Percentiles rank a stretch among this genome's conserved stretches.
Evolutionary conservation across 345 rosid genomes (phyloP).

Genomic region (Tarenaya hassleriana): DNA sequence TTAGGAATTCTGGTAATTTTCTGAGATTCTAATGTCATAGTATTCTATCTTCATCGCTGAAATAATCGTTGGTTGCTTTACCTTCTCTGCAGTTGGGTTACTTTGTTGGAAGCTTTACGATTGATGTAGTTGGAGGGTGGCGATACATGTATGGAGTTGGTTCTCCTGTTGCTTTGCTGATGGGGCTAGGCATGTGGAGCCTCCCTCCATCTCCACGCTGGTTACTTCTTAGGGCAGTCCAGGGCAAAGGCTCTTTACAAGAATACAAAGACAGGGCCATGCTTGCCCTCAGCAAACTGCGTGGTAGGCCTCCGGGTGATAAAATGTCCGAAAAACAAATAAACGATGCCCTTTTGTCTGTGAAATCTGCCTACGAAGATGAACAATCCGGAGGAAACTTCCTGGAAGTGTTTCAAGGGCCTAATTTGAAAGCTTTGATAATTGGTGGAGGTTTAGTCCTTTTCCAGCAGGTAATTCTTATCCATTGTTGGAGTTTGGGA

Average conservation of each 20-base stretch:
- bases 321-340: slow-evolving; percentile 62
- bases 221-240: slow-evolving; percentile 86
- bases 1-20: slow-evolving; percentile 81
- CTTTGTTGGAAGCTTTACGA: slow-evolving; percentile 79
- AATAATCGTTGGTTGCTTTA: neutral
- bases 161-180: slow-evolving; percentile 55
- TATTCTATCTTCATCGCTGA: neutral
- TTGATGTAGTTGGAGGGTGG: slow-evolving; percentile 86
- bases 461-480: slow-evolving; percentile 75
- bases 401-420: slow-evolving; percentile 83
- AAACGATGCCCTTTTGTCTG: slow-evolving; percentile 55
- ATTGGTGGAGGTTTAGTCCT: slow-evolving; percentile 95
- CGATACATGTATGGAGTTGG: slow-evolving; percentile 85
- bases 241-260: slow-evolving; percentile 69
- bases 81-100: slow-evolving; percentile 59
- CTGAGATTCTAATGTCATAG: neutral
- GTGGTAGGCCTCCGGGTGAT: slow-evolving; percentile 75
- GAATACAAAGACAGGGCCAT: slow-evolving; percentile 77
- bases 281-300: slow-evolving; percentile 63
- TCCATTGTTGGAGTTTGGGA: slow-evolving; percentile 14
- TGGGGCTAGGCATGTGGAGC: slow-evolving; percentile 90
- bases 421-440: slow-evolving; percentile 81
- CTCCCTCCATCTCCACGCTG: slow-evolving; percentile 98
- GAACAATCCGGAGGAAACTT: slow-evolving; percentile 64
- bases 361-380: slow-evolving; percentile 57